Base-by-base conservation (phyloP, 495 filamentous ascomycete genomes). In the Paragyromitra xinjiangensis region DNA sequence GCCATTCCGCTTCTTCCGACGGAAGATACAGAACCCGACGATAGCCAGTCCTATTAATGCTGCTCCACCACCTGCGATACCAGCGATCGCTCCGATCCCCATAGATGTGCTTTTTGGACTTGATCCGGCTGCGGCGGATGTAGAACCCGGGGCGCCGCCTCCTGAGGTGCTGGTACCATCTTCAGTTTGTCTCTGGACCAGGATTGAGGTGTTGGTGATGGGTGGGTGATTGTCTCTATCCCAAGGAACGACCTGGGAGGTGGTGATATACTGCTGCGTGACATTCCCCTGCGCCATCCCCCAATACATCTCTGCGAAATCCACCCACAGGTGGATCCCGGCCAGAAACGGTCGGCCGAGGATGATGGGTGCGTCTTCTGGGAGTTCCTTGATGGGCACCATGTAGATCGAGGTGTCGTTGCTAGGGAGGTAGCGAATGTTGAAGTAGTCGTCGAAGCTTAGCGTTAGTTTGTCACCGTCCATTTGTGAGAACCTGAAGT, bases 261-360 rank as follows among this genome's bases (percentile, higher is more conserved):
- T 16, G 8, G 24, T 12, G 8, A 19, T 24, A 1, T 26, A 19
- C 39, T 66, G 48, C 26, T 24, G 37, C 8, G 70, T 71, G 2
- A 39, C 12, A 34, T 80, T 71, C 7, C 69, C 65, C 48, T 79
- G 59, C 37, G 56, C 66, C 66, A 80, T 73, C 0, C 64, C 64
- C 61, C 79, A 81, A 42, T 80, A 81, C 45, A 48, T 68, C 53
- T 77, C 79, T 1, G 69, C 79, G 40, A 77, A 81, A 48, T 81
- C 79, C 5, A 81, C 79, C 79, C 79, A 81, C 16, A 81, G 62
- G 44, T 81, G 79, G 12, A 81, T 24, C 3, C 55, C 72, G 16
- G 77, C 71, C 11, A 81, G 29, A 4, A 80, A 80, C 19, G 79
- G 78, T 6, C 78, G 53, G 12, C 79, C 79, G 6, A 81, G 78